These are phyloP conservation scores for Diaporthe destruens DNA, from an alignment of 2,329 filamentous ascomycete genomes.

Conservation along the genomic window DNA sequence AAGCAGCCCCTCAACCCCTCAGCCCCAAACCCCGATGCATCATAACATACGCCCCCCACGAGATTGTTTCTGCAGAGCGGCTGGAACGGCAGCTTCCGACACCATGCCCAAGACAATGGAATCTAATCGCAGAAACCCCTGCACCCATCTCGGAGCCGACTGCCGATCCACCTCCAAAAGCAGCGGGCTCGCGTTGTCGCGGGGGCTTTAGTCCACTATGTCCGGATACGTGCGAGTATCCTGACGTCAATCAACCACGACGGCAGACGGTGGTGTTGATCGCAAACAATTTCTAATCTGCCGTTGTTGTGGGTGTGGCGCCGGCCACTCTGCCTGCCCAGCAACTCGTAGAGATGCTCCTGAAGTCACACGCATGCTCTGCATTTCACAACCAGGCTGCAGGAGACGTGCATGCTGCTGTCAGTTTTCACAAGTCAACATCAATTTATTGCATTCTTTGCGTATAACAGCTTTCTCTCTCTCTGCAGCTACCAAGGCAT, in stretches of 20 bases:
- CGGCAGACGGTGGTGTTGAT: too few relatives aligned
- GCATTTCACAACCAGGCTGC: background rate
- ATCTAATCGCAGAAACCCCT: background rate
- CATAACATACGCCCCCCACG: background rate
- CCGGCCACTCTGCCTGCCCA: background rate
- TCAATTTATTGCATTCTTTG: background rate
- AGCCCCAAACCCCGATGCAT: background rate
- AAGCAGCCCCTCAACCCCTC: background rate
- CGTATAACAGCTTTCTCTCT: too few relatives aligned
- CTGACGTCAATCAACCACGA: constrained; percentile 25
- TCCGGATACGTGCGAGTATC: constrained; percentile 6
- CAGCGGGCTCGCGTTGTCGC: constrained; percentile 6
- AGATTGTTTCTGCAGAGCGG: background rate
- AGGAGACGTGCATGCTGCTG: background rate
- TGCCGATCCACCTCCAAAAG: constrained; percentile 18
- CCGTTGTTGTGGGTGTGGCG: background rate
- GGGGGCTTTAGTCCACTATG: background rate
- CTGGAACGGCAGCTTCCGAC: background rate
- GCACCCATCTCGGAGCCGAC: background rate
- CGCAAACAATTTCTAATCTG: constrained; percentile 29
- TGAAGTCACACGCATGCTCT: background rate
- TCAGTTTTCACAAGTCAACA: background rate
- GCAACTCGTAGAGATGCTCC: background rate
- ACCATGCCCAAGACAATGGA: background rate
- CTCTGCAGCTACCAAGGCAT: background rate